Evolutionary conservation across 2,329 filamentous ascomycete species (phyloP).

Genomic region (Penicillium sp.): DNA sequence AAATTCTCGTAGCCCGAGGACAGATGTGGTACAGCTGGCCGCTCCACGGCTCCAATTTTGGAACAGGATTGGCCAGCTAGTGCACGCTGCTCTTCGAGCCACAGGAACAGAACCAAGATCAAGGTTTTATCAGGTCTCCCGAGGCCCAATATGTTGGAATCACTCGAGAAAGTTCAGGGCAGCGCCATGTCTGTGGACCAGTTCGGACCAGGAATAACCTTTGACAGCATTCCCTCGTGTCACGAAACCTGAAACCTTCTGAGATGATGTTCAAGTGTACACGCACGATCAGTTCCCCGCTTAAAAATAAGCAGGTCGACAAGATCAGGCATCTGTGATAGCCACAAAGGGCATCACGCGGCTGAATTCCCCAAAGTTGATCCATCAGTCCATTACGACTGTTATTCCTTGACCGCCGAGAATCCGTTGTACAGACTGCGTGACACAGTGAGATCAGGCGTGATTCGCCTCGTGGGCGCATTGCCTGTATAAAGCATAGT

Average conservation of each 20-base stretch:
- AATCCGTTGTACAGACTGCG: constrained; percentile 21
- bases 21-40: background rate
- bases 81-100: background rate
- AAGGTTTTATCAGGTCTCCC: background rate
- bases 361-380: constrained; percentile 7
- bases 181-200: background rate
- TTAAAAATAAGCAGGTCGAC: constrained; percentile 7
- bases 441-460: constrained; percentile 26
- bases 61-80: background rate
- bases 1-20: background rate
- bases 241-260: constrained; percentile 9
- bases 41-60: background rate
- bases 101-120: background rate
- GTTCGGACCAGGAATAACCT: constrained; percentile 4
- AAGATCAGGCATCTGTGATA: background rate
- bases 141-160: background rate
- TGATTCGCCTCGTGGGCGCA: constrained; percentile 11
- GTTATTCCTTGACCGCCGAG: constrained; percentile 7
- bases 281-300: background rate
- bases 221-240: constrained; percentile 6
- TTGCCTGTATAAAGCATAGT: constrained; percentile 11
- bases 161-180: background rate
- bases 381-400: constrained; percentile 12
- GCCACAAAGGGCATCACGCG: constrained; percentile 9
- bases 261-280: background rate